These are phyloP conservation scores for Cadophora sp. DNA, from an alignment of 2,329 filamentous ascomycete species.

Conservation along the genomic window DNA sequence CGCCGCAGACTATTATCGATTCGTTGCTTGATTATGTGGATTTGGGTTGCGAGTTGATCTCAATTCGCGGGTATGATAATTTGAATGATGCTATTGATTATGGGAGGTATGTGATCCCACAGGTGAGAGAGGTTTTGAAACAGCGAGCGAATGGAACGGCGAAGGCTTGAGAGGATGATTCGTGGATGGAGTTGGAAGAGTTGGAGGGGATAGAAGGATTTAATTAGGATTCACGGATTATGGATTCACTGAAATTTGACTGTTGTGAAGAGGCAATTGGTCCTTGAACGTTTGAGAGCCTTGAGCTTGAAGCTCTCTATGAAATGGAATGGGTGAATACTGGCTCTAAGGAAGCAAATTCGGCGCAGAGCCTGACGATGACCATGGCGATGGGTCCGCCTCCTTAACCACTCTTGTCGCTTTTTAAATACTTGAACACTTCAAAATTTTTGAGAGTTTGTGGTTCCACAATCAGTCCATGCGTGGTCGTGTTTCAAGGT, in stretches of 20 bases:
- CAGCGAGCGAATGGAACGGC: slow-evolving; percentile 11
- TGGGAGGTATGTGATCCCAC: slow-evolving; percentile 60
- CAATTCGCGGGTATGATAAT: slow-evolving; percentile 67
- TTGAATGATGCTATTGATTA: slow-evolving; percentile 66
- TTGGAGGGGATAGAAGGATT: not conserved
- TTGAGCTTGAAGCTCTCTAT: no score
- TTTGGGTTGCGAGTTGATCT: slow-evolving; percentile 62
- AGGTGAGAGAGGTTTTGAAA: slow-evolving; percentile 51
- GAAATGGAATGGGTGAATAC: no score
- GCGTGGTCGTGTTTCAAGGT: no score
- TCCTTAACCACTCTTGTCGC: no score
- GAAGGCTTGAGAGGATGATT: not conserved
- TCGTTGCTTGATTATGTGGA: slow-evolving; percentile 64
- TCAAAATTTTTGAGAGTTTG: no score
- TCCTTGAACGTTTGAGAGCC: no score
- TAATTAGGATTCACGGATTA: not conserved
- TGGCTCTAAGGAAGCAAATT: no score
- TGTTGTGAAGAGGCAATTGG: no score
- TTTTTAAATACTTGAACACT: no score
- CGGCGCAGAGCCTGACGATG: no score
- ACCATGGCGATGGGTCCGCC: no score
- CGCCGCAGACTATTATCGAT: slow-evolving; percentile 58
- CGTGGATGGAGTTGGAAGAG: not conserved
- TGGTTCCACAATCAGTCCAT: no score
- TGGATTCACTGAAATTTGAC: not conserved